Percentiles rank a stretch among this genome's conserved stretches.
phyloP scores from a whole-genome alignment of 768 basidiomycete genomes.

The Scleroderma citrinum region DNA sequence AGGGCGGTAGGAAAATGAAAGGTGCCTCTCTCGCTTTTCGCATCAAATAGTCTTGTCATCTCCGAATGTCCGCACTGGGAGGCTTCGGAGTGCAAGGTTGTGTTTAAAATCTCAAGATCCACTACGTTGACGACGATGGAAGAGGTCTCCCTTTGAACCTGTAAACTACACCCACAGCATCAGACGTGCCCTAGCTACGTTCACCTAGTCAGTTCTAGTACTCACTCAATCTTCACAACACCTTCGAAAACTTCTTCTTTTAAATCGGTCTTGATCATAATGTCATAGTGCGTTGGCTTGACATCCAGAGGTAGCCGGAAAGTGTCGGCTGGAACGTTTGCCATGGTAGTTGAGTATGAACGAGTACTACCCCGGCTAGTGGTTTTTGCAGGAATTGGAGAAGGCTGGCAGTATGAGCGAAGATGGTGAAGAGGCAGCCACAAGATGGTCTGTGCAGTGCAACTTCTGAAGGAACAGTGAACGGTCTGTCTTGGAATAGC shows the following conservation, averaged over 20 bases:
- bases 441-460: no score
- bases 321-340: slow-evolving; percentile 1
- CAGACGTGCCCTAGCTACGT: not conserved
- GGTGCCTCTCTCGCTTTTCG: slow-evolving; percentile 56
- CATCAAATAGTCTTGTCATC: slow-evolving; percentile 48
- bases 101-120: slow-evolving; percentile 51
- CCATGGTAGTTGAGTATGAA: slow-evolving; percentile 9
- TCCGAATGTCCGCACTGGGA: slow-evolving; percentile 42
- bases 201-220: slow-evolving; percentile 1
- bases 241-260: slow-evolving; percentile 72
- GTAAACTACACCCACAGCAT: slow-evolving; percentile 40
- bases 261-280: slow-evolving; percentile 79
- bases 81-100: slow-evolving; percentile 51
- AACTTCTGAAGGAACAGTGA: no score
- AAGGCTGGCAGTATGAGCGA: no score
- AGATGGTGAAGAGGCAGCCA: no score
- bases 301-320: slow-evolving; percentile 61
- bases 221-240: slow-evolving; percentile 63
- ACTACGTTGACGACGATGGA: slow-evolving; percentile 61
- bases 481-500: no score
- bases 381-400: no score
- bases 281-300: slow-evolving; percentile 70
- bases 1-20: slow-evolving; percentile 53
- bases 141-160: slow-evolving; percentile 56
- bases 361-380: not conserved